Percentiles rank a stretch among this genome's conserved stretches.
Conservation (phyloP, 768 basidiomycete genomes). For the Amanita jacksonii region DNA sequence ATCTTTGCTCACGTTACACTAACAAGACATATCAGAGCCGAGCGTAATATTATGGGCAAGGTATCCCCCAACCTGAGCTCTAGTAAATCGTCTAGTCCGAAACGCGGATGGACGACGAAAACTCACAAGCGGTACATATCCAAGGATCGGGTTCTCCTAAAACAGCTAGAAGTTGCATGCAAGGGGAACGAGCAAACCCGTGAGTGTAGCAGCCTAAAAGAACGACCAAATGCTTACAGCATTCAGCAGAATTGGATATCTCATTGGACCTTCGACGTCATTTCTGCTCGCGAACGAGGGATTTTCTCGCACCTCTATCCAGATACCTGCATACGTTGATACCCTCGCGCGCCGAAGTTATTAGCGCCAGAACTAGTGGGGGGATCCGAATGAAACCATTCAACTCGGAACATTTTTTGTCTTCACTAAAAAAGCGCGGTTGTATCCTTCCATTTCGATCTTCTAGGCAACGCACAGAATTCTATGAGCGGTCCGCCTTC, state of each 20-base stretch:
- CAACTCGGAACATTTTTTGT: slow-evolving; percentile 56
- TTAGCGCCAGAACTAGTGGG: slow-evolving; percentile 21
- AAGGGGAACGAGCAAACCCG: slow-evolving; percentile 38
- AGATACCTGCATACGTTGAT: slow-evolving; percentile 87
- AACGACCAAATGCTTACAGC: not conserved
- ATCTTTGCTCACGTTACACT: not conserved
- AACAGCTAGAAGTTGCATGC: slow-evolving; percentile 57
- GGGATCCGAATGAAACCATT: slow-evolving; percentile 57
- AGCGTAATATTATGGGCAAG: slow-evolving; percentile 9
- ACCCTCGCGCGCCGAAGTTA: slow-evolving; percentile 53
- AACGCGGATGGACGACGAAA: slow-evolving; percentile 68
- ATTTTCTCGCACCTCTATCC: slow-evolving; percentile 81
- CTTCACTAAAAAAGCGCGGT: slow-evolving; percentile 62
- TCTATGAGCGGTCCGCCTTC: slow-evolving; percentile 45
- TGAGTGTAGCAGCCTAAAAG: slow-evolving; percentile 24
- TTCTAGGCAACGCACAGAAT: slow-evolving; percentile 51
- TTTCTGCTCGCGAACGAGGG: slow-evolving; percentile 78
- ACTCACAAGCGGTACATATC: slow-evolving; percentile 79
- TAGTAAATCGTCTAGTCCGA: slow-evolving; percentile 33
- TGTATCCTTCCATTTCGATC: slow-evolving; percentile 69
- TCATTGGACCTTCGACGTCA: slow-evolving; percentile 67
- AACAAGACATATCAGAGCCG: slow-evolving; percentile 6
- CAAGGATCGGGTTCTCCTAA: slow-evolving; percentile 71
- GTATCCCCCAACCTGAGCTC: slow-evolving; percentile 2
- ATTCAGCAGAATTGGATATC: slow-evolving; percentile 42